A percentile compares a stretch with the other conserved stretches of the same genome.
phyloP scores from a whole-genome alignment of 495 filamentous ascomycete genomes.

The Oleoguttula mirabilis region DNA sequence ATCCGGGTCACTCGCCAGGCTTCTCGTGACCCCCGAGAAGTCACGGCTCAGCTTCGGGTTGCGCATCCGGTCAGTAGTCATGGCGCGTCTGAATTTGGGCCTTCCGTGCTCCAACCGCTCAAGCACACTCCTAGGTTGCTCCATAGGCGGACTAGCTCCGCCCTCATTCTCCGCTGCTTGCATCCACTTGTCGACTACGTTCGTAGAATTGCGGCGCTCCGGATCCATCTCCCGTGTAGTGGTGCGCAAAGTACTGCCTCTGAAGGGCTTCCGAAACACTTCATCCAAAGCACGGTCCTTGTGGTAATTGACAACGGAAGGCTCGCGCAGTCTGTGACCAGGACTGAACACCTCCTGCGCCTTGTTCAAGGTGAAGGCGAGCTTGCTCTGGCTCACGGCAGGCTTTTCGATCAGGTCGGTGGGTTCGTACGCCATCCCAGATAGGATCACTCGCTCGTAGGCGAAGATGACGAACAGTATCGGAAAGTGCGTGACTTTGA shows the following conservation, averaged over 20 bases:
- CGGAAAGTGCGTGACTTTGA: constrained; percentile 82
- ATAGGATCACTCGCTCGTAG: constrained; percentile 71
- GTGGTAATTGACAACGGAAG: constrained; percentile 69
- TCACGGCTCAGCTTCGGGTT: constrained; percentile 31
- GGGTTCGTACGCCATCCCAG: constrained; percentile 56
- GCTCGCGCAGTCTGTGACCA: constrained; percentile 54
- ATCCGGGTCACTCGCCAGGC: constrained; percentile 48
- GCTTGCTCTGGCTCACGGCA: constrained; percentile 27
- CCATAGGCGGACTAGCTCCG: constrained; percentile 48
- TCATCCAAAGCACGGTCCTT: constrained; percentile 88
- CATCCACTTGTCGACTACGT: constrained; percentile 79
- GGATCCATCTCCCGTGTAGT: constrained; percentile 34
- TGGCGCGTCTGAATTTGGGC: constrained; percentile 8
- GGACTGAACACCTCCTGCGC: constrained; percentile 53
- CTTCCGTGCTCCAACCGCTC: constrained; percentile 42
- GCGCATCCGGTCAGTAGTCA: constrained; percentile 13
- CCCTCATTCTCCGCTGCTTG: constrained; percentile 54
- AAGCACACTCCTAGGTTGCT: constrained; percentile 47
- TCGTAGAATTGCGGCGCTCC: constrained; percentile 54
- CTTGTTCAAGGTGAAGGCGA: constrained; percentile 29
- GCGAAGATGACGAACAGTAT: constrained; percentile 71
- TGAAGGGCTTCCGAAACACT: constrained; percentile 61
- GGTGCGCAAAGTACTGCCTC: constrained; percentile 31
- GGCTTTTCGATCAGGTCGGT: constrained; percentile 51
- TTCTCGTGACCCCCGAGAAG: constrained; percentile 41